Percentiles rank a stretch among this genome's conserved stretches.
phyloP scores from a whole-genome alignment of 345 rosid species.

The Acer saccharum region DNA sequence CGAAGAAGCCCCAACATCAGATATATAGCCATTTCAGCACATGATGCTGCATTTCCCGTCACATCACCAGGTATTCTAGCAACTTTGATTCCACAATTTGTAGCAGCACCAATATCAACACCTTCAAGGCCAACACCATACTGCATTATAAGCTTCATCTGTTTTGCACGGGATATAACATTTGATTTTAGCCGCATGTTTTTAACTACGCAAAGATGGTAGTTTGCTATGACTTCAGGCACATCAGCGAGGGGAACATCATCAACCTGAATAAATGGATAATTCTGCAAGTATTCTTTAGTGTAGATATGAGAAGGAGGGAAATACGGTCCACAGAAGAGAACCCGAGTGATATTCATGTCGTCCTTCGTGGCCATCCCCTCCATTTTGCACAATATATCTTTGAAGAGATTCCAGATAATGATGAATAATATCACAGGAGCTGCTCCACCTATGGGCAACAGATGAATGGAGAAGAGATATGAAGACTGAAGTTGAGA shows the following conservation, averaged over 20 bases:
- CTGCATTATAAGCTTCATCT: conserved; percentile 83
- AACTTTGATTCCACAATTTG: conserved; percentile 71
- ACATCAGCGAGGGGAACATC: conserved; percentile 56
- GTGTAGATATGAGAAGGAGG: conserved; percentile 67
- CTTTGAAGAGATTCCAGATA: neutral
- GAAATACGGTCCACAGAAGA: conserved; percentile 74
- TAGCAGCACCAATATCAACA: conserved; percentile 84
- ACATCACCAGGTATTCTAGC: conserved; percentile 79
- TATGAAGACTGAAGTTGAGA: too few species aligned
- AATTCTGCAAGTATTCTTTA: conserved; percentile 59
- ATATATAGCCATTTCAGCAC: conserved; percentile 89
- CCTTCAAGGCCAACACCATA: conserved; percentile 97
- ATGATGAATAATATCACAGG: too few species aligned
- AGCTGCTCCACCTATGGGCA: too few species aligned
- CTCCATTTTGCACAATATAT: conserved; percentile 19
- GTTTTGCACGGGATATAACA: conserved; percentile 60
- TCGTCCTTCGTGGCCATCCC: conserved; percentile 32
- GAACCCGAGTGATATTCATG: conserved; percentile 54
- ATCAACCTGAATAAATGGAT: conserved; percentile 78
- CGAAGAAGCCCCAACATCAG: conserved; percentile 80
- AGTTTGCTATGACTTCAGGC: conserved; percentile 59
- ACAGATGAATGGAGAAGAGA: too few species aligned
- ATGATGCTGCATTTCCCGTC: conserved; percentile 82
- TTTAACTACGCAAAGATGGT: conserved; percentile 63
- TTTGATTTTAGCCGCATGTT: conserved; percentile 59